phyloP scores from a whole-genome alignment of 2,329 filamentous ascomycete species.

The Shiraia sp. region DNA sequence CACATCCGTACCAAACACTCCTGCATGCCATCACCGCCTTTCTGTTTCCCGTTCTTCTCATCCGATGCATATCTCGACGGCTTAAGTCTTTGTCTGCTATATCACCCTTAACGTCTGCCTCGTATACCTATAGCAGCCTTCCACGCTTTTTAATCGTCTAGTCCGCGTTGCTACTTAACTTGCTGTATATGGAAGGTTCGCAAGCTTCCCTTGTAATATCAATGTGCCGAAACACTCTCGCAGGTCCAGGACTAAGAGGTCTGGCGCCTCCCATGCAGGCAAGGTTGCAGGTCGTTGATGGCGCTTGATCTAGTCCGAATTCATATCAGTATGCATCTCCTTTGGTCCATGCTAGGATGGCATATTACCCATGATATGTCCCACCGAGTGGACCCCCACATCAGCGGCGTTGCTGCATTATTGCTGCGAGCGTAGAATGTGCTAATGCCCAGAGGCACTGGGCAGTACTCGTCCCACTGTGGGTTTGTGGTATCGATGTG shows the following conservation, averaged over 20 bases:
- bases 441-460: constrained; percentile 47
- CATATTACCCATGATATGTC: constrained; percentile 39
- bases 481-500: constrained; percentile 24
- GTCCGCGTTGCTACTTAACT: constrained; percentile 7
- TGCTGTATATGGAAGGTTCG: constrained; percentile 29
- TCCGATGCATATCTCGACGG: neutral
- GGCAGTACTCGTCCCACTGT: constrained; percentile 23
- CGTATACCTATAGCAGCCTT: constrained; percentile 41
- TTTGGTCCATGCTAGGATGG: neutral
- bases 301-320: constrained; percentile 21
- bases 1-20: neutral
- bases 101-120: constrained; percentile 26
- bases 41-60: neutral
- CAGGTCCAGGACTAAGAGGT: constrained; percentile 47
- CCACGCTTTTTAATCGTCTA: constrained; percentile 30
- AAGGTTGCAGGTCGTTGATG: constrained; percentile 38
- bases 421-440: constrained; percentile 33
- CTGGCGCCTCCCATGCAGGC: constrained; percentile 48
- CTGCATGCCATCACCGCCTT: neutral
- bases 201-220: constrained; percentile 12
- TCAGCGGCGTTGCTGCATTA: constrained; percentile 31
- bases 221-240: constrained; percentile 44
- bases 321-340: neutral
- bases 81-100: neutral
- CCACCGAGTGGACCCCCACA: constrained; percentile 46